Conservation (phyloP, 139 green algal genomes). For the Protoeuglena noctilucae region DNA sequence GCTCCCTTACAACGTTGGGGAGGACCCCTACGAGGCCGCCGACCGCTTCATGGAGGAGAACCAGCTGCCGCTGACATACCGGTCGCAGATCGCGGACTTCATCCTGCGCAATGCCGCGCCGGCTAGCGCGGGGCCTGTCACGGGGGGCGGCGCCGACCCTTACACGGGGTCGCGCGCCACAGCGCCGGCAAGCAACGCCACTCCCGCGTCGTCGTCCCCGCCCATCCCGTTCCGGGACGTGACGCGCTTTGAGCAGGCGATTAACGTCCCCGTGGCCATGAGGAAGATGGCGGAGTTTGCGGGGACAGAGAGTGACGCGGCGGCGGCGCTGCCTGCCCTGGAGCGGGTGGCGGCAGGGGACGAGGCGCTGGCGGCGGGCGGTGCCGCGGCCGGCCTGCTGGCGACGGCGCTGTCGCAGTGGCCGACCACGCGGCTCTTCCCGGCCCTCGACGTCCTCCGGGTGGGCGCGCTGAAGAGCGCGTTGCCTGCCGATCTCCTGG, state of each 20-base stretch:
- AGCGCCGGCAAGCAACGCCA: constrained; percentile 1
- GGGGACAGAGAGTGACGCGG: constrained; percentile 3
- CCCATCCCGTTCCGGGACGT: no score
- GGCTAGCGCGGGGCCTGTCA: not conserved
- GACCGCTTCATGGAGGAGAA: constrained; percentile 67
- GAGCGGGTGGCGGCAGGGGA: not conserved
- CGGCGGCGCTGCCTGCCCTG: not conserved
- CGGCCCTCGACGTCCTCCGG: constrained; percentile 32
- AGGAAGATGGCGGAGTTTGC: constrained; percentile 7
- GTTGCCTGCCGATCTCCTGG: no score
- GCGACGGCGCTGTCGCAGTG: constrained; percentile 38
- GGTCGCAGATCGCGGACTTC: constrained; percentile 73
- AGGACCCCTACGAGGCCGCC: constrained; percentile 84
- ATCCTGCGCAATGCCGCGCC: constrained; percentile 59
- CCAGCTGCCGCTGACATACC: constrained; percentile 53
- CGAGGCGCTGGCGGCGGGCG: no score
- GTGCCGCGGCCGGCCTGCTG: constrained; percentile 17
- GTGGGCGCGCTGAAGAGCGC: no score
- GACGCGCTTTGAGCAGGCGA: constrained; percentile 31
- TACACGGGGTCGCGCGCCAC: constrained; percentile 11
- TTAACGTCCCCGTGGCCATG: constrained; percentile 18
- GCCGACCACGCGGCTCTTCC: constrained; percentile 47
- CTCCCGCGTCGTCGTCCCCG: constrained; percentile 17
- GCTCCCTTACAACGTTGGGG: constrained; percentile 44
- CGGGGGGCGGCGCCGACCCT: constrained; percentile 9